Evolutionary conservation across 2,329 filamentous ascomycete genomes (phyloP).

Genomic region (Colletotrichum phormii): DNA sequence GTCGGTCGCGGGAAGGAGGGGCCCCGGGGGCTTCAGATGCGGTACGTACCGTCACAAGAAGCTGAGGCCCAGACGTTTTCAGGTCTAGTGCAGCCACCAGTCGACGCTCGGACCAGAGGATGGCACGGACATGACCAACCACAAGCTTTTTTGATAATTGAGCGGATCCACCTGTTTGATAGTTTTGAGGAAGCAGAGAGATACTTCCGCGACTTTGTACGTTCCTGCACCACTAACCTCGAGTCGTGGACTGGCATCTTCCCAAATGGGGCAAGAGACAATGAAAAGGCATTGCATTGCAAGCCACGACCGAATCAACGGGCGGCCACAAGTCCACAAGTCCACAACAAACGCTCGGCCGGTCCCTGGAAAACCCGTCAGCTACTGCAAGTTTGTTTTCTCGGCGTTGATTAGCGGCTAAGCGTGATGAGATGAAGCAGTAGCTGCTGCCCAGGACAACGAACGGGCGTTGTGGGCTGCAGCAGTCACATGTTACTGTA

Average conservation of each 20-base stretch:
- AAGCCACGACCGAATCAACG: neutral
- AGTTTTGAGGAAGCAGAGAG: neutral
- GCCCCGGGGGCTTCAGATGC: neutral
- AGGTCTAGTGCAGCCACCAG: constrained; percentile 5
- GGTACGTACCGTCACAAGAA: neutral
- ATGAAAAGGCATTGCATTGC: neutral
- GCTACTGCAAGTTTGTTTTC: too few species aligned
- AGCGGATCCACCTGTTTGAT: constrained; percentile 7
- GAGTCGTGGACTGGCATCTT: constrained; percentile 11
- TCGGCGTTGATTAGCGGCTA: neutral
- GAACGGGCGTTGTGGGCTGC: neutral
- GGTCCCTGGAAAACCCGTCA: neutral
- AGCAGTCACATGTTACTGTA: constrained; percentile 11
- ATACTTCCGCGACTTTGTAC: too few species aligned
- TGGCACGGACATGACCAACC: constrained; percentile 26
- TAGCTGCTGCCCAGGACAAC: constrained; percentile 13
- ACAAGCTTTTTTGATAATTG: constrained; percentile 23
- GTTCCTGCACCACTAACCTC: neutral
- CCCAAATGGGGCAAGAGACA: neutral
- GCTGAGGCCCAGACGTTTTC: neutral
- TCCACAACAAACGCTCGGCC: neutral
- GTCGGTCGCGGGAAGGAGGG: constrained; percentile 4
- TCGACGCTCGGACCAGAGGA: neutral
- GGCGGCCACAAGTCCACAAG: too few species aligned
- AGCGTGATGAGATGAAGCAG: neutral